These are phyloP conservation scores for Jacaranda mimosifolia DNA, from an alignment of 257 asterid species.

Conservation along the genomic window DNA sequence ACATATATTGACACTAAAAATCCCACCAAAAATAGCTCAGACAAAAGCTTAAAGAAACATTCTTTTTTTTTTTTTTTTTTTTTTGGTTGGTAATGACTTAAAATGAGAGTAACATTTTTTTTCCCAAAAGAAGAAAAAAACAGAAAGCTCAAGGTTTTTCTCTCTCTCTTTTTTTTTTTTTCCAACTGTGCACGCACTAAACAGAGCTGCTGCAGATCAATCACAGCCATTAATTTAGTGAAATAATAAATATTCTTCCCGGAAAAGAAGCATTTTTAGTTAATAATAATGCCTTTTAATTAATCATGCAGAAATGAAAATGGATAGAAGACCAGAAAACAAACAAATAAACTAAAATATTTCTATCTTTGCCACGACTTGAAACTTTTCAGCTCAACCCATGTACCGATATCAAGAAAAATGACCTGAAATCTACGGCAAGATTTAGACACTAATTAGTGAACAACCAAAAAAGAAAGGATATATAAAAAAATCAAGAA, in stretches of 20 bases:
- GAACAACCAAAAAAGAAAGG: background rate
- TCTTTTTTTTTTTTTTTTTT: background rate
- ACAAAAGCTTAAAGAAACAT: background rate
- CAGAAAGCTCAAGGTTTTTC: background rate
- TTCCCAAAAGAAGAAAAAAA: background rate
- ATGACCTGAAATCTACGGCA: slow-evolving; percentile 10
- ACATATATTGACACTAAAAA: slow-evolving; percentile 1
- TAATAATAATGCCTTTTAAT: no score
- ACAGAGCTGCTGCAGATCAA: slow-evolving; percentile 12
- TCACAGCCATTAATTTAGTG: background rate
- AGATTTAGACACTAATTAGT: slow-evolving; percentile 16
- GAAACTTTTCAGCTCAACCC: background rate
- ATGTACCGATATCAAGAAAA: background rate
- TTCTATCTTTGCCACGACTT: background rate
- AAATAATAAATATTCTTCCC: background rate
- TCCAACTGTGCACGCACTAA: background rate
- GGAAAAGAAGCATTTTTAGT: background rate
- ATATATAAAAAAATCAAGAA: slow-evolving; percentile 1
- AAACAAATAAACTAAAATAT: background rate
- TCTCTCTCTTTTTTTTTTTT: background rate
- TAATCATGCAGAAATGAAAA: background rate
- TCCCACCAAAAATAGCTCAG: background rate
- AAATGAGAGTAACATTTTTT: background rate
- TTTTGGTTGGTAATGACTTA: background rate
- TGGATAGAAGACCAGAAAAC: background rate